Percentiles rank a stretch among this genome's conserved stretches.
phyloP scores from a whole-genome alignment of 1,284 basidiomycete genomes.

The Papiliotrema flavescens region DNA sequence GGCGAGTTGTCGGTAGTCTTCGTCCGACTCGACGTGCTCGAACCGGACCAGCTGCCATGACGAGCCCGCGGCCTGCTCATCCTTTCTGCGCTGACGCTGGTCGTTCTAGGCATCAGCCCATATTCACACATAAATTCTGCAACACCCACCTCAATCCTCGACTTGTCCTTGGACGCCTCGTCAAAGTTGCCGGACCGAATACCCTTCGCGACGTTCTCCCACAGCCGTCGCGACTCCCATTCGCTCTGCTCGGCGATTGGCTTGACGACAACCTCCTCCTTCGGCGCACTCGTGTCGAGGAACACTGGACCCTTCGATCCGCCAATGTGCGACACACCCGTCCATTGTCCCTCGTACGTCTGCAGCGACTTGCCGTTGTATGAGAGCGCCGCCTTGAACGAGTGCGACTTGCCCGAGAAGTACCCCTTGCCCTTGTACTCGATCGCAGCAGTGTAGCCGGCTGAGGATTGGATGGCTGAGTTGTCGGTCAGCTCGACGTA shows the following conservation, averaged over 20 bases:
- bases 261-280: conserved; percentile 68
- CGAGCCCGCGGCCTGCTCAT: conserved; percentile 69
- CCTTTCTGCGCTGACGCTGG: conserved; percentile 81
- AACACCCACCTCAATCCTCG: conserved; percentile 72
- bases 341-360: conserved; percentile 85
- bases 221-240: conserved; percentile 83
- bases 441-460: conserved; percentile 67
- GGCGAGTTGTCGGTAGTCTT: conserved; percentile 59
- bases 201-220: conserved; percentile 83
- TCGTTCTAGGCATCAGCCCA: conserved; percentile 62
- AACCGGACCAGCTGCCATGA: conserved; percentile 78
- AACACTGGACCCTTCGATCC: conserved; percentile 54
- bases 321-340: conserved; percentile 59
- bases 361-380: conserved; percentile 52
- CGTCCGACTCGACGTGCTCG: conserved; percentile 62
- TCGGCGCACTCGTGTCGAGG: conserved; percentile 52
- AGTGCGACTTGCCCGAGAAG: conserved; percentile 88
- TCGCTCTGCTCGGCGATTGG: conserved; percentile 64
- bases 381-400: conserved; percentile 77
- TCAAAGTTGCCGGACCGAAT: conserved; percentile 91
- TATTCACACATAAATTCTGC: too few species aligned
- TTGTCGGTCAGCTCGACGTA: conserved; percentile 77
- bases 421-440: conserved; percentile 96
- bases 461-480: conserved; percentile 76
- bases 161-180: conserved; percentile 83